Evolutionary conservation across 306 rosid genomes (phyloP).

Genomic region (Acacia confusa): DNA sequence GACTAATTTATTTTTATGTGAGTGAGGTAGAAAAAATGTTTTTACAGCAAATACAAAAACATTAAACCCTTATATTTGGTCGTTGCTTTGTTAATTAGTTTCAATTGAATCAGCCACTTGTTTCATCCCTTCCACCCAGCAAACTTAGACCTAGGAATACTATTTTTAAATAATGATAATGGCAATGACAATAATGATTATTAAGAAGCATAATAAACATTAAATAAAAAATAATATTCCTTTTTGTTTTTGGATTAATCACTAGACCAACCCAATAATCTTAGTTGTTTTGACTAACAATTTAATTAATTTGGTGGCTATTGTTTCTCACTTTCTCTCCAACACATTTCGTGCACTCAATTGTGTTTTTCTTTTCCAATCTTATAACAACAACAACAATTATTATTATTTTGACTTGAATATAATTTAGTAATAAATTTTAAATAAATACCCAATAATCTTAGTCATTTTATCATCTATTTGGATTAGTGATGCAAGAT

Average conservation of each 20-base stretch:
- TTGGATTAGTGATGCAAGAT: no score
- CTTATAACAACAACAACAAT: background rate
- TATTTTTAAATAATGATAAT: background rate
- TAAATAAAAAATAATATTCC: background rate
- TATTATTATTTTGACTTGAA: no score
- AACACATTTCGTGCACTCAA: background rate
- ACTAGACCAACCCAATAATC: background rate
- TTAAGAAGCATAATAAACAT: background rate
- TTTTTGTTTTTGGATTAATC: background rate
- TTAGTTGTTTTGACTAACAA: background rate
- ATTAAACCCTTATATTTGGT: no score
- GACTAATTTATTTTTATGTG: no score
- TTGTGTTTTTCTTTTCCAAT: background rate
- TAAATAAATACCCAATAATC: no score
- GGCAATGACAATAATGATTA: background rate
- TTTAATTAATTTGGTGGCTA: background rate
- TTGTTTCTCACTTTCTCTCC: background rate
- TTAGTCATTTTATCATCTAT: background rate
- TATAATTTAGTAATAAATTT: no score
- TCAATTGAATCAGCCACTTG: no score
- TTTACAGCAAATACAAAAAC: no score
- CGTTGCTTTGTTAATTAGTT: no score
- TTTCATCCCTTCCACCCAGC: background rate
- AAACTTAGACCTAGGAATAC: background rate
- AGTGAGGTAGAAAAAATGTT: no score